These are phyloP conservation scores for Penicillium sp. DNA, from an alignment of 2,329 filamentous ascomycete species.

Conservation along the genomic window DNA sequence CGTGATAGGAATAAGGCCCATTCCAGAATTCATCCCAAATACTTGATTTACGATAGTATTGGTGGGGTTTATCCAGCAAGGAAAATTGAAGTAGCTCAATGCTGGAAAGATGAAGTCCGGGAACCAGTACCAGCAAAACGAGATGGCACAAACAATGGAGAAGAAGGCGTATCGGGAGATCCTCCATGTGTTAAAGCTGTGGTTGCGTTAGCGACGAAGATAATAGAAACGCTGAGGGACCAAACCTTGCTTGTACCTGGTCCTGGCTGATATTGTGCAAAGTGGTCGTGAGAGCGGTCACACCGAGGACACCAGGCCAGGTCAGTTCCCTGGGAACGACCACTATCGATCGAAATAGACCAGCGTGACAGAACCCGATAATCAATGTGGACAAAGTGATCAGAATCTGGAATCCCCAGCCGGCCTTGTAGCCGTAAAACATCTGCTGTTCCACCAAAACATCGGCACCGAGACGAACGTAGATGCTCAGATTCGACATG, in stretches of 20 bases:
- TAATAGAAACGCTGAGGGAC: conserved; percentile 30
- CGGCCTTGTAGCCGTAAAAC: conserved; percentile 31
- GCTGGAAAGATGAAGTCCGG: conserved; percentile 36
- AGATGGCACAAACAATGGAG: conserved; percentile 19
- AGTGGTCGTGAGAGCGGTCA: conserved; percentile 69
- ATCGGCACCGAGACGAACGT: conserved; percentile 32
- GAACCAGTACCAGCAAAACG: conserved; percentile 37
- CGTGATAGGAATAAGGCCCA: conserved; percentile 38
- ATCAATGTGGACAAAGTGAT: conserved; percentile 69
- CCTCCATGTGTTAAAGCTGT: conserved; percentile 43
- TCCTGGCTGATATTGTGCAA: conserved; percentile 65
- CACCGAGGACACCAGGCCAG: conserved; percentile 56
- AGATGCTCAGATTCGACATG: conserved; percentile 36
- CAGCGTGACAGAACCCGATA: conserved; percentile 63
- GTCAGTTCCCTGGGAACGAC: conserved; percentile 62
- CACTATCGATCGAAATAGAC: conserved; percentile 65
- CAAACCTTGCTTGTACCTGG: conserved; percentile 42
- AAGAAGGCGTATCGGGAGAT: conserved; percentile 39
- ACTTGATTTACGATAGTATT: conserved; percentile 34
- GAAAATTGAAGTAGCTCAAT: conserved; percentile 35
- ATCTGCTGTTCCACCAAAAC: conserved; percentile 33
- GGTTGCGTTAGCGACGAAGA: conserved; percentile 40
- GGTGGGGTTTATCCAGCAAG: conserved; percentile 35
- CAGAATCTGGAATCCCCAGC: conserved; percentile 33
- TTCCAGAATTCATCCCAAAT: conserved; percentile 33